A percentile compares a stretch with the other conserved stretches of the same genome.
phyloP scores from a whole-genome alignment of 305 asterid genomes.

The Fraxinus sp. region DNA sequence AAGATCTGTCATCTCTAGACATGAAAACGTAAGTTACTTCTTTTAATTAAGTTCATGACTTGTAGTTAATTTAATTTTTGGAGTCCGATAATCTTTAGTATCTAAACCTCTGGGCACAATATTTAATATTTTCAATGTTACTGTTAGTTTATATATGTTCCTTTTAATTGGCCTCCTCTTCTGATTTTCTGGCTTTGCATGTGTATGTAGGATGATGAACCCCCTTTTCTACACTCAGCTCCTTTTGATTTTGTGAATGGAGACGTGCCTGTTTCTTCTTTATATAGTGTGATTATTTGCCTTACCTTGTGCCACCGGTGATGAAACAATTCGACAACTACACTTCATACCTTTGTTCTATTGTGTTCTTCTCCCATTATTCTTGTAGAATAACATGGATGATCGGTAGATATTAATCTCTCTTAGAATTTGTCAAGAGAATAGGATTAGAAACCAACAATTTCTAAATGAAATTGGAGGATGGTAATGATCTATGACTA shows the following conservation, averaged over 20 bases:
- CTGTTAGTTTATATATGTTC: neutral
- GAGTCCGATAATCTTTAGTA: neutral
- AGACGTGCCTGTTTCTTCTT: neutral
- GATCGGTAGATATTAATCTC: neutral
- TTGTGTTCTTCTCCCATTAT: neutral
- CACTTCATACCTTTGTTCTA: neutral
- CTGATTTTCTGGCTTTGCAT: neutral
- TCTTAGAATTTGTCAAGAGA: neutral
- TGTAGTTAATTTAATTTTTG: neutral
- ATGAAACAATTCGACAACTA: neutral
- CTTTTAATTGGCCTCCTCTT: neutral
- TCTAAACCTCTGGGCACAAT: neutral
- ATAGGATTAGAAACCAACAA: neutral
- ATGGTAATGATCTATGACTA: neutral
- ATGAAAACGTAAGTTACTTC: slow-evolving; percentile 67
- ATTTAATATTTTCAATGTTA: neutral
- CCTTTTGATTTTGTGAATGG: neutral
- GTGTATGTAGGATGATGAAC: neutral
- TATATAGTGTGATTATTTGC: neutral
- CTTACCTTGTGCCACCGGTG: neutral
- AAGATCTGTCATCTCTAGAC: slow-evolving; percentile 75
- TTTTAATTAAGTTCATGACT: neutral
- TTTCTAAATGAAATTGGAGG: neutral
- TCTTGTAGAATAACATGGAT: neutral
- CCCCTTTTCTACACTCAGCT: neutral